Evolutionary conservation across 768 basidiomycete genomes (phyloP).

Genomic region (Calvatia gigantea): DNA sequence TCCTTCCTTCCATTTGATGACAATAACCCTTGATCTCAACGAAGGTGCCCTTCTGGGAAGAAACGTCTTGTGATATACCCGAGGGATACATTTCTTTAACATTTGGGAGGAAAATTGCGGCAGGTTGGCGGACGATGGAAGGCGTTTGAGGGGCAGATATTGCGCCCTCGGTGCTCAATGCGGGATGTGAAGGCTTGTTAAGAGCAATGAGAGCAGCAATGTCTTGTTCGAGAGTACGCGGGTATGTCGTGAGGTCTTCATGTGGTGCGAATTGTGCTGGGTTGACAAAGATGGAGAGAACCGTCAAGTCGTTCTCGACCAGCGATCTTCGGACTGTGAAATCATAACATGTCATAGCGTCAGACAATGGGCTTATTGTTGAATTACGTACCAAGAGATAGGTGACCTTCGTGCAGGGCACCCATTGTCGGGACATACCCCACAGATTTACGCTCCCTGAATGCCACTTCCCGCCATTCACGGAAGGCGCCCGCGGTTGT

Average conservation of each 20-base stretch:
- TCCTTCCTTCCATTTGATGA: slow-evolving; percentile 89
- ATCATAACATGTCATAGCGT: not conserved
- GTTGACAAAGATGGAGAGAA: slow-evolving; percentile 96
- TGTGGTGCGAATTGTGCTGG: slow-evolving; percentile 96
- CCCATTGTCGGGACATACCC: slow-evolving; percentile 99
- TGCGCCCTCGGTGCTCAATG: not conserved
- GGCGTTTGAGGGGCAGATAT: not conserved
- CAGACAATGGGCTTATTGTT: not conserved
- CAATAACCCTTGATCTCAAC: slow-evolving; percentile 89
- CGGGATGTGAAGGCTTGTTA: slow-evolving; percentile 21
- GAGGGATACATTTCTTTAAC: slow-evolving; percentile 90
- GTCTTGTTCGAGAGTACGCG: slow-evolving; percentile 79
- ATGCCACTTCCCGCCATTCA: slow-evolving; percentile 70
- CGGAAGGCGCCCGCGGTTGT: slow-evolving; percentile 60
- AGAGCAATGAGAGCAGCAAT: slow-evolving; percentile 44
- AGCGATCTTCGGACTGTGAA: slow-evolving; percentile 80
- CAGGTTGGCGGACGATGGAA: slow-evolving; percentile 34
- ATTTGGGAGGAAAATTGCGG: slow-evolving; percentile 77
- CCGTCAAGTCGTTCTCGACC: slow-evolving; percentile 75
- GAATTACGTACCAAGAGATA: slow-evolving; percentile 71
- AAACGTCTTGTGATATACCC: slow-evolving; percentile 76
- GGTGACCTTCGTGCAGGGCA: slow-evolving; percentile 90
- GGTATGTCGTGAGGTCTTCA: slow-evolving; percentile 90
- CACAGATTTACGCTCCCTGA: slow-evolving; percentile 58
- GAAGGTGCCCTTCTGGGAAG: slow-evolving; percentile 81